These are phyloP conservation scores for Clonostachys sp. DNA, from an alignment of 2,329 filamentous ascomycete species.

Conservation along the genomic window DNA sequence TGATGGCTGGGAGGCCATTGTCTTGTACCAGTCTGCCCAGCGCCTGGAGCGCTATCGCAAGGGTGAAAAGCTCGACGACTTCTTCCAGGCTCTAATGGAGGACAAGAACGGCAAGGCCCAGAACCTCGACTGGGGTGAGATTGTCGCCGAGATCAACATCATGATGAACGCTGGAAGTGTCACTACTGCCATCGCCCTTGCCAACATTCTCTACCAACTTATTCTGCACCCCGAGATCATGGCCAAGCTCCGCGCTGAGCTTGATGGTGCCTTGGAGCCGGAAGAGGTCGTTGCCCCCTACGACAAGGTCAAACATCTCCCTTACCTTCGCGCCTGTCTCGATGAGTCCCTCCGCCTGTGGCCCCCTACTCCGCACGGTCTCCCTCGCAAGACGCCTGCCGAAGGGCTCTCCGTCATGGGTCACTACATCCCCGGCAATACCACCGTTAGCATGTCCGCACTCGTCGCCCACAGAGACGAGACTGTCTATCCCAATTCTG, in stretches of 20 bases:
- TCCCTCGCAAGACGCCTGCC: slow-evolving; percentile 15
- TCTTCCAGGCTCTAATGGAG: slow-evolving; percentile 52
- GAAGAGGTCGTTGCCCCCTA: slow-evolving; percentile 40
- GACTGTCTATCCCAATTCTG: slow-evolving; percentile 29
- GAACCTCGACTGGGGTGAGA: slow-evolving; percentile 51
- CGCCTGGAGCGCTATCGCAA: slow-evolving; percentile 31
- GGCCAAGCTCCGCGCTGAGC: slow-evolving; percentile 33
- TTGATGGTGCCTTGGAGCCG: slow-evolving; percentile 36
- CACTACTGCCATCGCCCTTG: slow-evolving; percentile 43
- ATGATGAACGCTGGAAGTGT: slow-evolving; percentile 48
- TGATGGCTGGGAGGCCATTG: slow-evolving; percentile 2
- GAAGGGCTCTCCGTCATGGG: slow-evolving; percentile 21
- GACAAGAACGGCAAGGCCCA: slow-evolving; percentile 31
- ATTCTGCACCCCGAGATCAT: slow-evolving; percentile 36
- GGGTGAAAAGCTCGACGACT: slow-evolving; percentile 53
- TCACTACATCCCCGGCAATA: slow-evolving; percentile 25
- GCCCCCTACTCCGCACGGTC: slow-evolving; percentile 17
- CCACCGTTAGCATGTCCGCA: slow-evolving; percentile 29
- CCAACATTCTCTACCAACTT: slow-evolving; percentile 47
- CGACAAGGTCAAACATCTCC: slow-evolving; percentile 43
- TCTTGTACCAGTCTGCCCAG: slow-evolving; percentile 31
- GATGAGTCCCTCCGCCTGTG: slow-evolving; percentile 38
- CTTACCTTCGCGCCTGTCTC: slow-evolving; percentile 45
- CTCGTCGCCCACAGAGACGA: slow-evolving; percentile 31
- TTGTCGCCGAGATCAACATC: slow-evolving; percentile 48